A percentile compares a stretch with the other conserved stretches of the same genome.
Conservation (phyloP, 495 filamentous ascomycete species). For the Cercophora scortea region DNA sequence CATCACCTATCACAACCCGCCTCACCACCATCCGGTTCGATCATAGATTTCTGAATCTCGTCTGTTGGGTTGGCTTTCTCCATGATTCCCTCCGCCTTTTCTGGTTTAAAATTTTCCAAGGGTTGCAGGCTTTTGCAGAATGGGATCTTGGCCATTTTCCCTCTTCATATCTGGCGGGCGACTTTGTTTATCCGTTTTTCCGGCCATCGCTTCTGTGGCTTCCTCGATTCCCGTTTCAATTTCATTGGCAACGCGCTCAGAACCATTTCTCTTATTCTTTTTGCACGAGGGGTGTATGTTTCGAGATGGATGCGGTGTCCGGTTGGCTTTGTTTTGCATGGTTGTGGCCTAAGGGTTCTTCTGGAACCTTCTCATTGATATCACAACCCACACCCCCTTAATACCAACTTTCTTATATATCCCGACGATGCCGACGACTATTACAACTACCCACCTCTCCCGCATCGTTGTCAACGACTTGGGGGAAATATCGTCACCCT, state of each 20-base stretch:
- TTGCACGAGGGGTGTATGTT: slow-evolving; percentile 4
- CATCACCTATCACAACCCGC: not conserved
- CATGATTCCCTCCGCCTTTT: not conserved
- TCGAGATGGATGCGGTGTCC: slow-evolving; percentile 17
- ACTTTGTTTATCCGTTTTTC: not conserved
- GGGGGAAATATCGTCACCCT: slow-evolving; percentile 1
- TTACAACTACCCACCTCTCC: not conserved
- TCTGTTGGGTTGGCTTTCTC: not conserved
- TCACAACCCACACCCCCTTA: slow-evolving; percentile 4
- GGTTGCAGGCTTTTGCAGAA: slow-evolving; percentile 4
- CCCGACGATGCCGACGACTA: not conserved
- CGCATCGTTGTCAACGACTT: too few relatives aligned
- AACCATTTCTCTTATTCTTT: slow-evolving; percentile 3
- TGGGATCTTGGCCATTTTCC: not conserved
- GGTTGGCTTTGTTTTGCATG: slow-evolving; percentile 21
- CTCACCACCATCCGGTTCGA: not conserved
- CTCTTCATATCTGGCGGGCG: not conserved
- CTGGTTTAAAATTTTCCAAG: slow-evolving; percentile 1
- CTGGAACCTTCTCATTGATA: slow-evolving; percentile 5
- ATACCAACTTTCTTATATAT: slow-evolving; percentile 9
- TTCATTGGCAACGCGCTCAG: not conserved
- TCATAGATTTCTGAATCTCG: not conserved
- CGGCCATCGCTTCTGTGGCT: not conserved
- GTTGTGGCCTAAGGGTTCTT: slow-evolving; percentile 3
- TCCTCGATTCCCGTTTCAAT: not conserved